A percentile compares a stretch with the other conserved stretches of the same genome.
Conservation (phyloP, 1,284 basidiomycete species). For the Inonotus obliquus region DNA sequence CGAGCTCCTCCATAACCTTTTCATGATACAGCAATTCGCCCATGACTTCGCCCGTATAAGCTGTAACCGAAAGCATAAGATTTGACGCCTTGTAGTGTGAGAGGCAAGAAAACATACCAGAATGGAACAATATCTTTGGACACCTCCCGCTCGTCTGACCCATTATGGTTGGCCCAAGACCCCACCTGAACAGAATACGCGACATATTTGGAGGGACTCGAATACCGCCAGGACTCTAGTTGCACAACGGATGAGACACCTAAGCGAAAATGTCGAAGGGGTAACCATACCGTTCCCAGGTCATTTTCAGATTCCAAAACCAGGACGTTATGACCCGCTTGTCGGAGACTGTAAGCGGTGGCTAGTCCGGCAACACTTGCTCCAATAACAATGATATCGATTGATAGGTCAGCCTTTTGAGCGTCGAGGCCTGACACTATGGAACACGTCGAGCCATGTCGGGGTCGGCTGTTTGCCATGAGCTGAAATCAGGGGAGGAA, state of each 20-base stretch:
- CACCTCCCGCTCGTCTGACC: conserved; percentile 15
- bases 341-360: conserved; percentile 41
- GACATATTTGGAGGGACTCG: conserved; percentile 46
- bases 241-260: neutral
- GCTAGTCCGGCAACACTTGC: conserved; percentile 40
- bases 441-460: neutral
- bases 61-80: neutral
- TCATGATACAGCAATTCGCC: conserved; percentile 25
- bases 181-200: conserved; percentile 48
- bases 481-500: neutral
- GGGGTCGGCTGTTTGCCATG: neutral
- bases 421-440: neutral
- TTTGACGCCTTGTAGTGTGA: neutral
- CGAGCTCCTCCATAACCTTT: conserved; percentile 47
- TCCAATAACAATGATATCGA: conserved; percentile 24
- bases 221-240: conserved; percentile 29
- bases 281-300: conserved; percentile 28
- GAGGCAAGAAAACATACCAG: neutral
- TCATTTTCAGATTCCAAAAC: conserved; percentile 41
- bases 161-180: conserved; percentile 37
- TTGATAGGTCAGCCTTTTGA: conserved; percentile 5
- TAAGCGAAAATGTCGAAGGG: neutral
- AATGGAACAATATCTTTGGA: conserved; percentile 3
- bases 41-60: conserved; percentile 30
- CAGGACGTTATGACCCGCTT: conserved; percentile 47